phyloP scores from a whole-genome alignment of 441 rosid genomes.

The Adansonia rubrostipa region DNA sequence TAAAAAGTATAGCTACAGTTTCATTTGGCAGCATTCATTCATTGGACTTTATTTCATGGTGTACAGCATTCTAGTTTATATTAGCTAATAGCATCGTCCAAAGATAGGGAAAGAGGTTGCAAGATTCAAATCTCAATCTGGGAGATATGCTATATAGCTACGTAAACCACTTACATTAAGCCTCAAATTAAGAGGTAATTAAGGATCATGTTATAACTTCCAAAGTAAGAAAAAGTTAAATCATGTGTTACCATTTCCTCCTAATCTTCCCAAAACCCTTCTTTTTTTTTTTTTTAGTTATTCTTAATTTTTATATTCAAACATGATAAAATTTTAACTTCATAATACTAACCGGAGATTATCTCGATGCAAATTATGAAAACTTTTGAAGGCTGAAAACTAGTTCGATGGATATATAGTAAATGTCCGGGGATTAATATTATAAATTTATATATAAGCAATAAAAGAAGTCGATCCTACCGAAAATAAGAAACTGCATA shows the following conservation, averaged over 20 bases:
- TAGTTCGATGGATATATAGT: neutral
- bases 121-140: too few relatives aligned
- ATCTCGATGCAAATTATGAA: neutral
- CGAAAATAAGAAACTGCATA: too few relatives aligned
- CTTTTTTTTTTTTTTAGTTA: neutral
- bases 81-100: too few relatives aligned
- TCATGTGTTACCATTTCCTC: neutral
- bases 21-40: neutral
- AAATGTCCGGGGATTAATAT: neutral
- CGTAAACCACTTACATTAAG: neutral
- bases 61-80: too few relatives aligned
- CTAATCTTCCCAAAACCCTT: neutral
- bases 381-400: neutral
- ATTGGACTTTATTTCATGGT: neutral
- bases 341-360: neutral
- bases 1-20: neutral
- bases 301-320: neutral
- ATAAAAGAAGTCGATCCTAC: neutral
- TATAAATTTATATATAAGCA: neutral
- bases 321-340: neutral
- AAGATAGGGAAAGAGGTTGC: too few relatives aligned
- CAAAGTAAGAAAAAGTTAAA: neutral
- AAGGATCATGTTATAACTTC: neutral
- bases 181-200: neutral
- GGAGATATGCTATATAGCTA: neutral